Percentiles rank a stretch among this genome's conserved stretches.
Conservation (phyloP, 1,284 basidiomycete species). For the Volvariella volvacea region DNA sequence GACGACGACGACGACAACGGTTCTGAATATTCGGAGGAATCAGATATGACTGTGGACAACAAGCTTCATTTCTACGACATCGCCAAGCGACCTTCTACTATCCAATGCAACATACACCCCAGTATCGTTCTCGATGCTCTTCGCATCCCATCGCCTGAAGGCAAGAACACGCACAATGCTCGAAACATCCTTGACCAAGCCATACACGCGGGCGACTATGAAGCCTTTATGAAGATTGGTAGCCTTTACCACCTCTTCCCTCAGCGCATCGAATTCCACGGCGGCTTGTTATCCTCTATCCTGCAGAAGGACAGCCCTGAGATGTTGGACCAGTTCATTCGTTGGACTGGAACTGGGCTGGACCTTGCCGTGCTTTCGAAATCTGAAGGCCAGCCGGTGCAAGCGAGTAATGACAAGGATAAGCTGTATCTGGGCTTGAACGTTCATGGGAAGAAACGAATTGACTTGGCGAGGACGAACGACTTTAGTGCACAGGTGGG, state of each 20-base stretch:
- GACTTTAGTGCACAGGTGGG: slow-evolving; percentile 33
- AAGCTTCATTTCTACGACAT: slow-evolving; percentile 42
- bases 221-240: slow-evolving; percentile 40
- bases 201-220: slow-evolving; percentile 38
- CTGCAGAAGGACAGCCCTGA: slow-evolving; percentile 33
- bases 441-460: slow-evolving; percentile 55
- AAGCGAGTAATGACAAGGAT: slow-evolving; percentile 31
- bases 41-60: slow-evolving; percentile 32
- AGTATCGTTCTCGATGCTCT: background rate
- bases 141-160: no score
- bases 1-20: slow-evolving; percentile 22
- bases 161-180: no score
- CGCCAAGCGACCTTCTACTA: slow-evolving; percentile 35
- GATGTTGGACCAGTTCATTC: slow-evolving; percentile 50
- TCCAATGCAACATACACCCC: slow-evolving; percentile 24
- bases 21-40: slow-evolving; percentile 25
- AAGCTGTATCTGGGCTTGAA: slow-evolving; percentile 51
- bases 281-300: slow-evolving; percentile 19
- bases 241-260: slow-evolving; percentile 30
- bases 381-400: slow-evolving; percentile 12
- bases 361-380: slow-evolving; percentile 14
- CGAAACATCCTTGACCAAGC: slow-evolving; percentile 23
- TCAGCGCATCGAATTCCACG: slow-evolving; percentile 13
- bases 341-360: slow-evolving; percentile 37
- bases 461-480: slow-evolving; percentile 39